phyloP scores from a whole-genome alignment of 805 yeast genomes.

The Maudiozyma serrabonitensis region DNA sequence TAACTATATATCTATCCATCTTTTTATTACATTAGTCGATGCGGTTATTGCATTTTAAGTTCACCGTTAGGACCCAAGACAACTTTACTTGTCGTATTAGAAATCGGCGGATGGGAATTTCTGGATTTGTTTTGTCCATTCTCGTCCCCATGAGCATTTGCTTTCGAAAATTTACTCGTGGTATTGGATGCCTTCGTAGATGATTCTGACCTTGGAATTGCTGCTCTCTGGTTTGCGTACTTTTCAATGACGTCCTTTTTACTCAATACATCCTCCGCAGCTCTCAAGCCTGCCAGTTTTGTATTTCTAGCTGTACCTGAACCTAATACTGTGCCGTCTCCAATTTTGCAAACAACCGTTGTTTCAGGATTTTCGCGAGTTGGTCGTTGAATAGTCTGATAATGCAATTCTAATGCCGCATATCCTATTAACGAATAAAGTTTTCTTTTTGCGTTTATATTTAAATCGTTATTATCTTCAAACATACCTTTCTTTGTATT shows the following conservation, averaged over 20 bases:
- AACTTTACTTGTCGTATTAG: neutral
- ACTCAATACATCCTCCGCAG: slow-evolving; percentile 72
- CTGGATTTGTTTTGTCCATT: neutral
- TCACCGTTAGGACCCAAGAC: neutral
- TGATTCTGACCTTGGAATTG: slow-evolving; percentile 36
- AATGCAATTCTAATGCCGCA: slow-evolving; percentile 54
- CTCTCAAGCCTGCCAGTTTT: slow-evolving; percentile 72
- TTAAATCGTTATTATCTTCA: slow-evolving; percentile 32
- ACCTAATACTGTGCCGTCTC: slow-evolving; percentile 55
- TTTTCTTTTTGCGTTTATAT: slow-evolving; percentile 64
- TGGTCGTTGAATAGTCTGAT: slow-evolving; percentile 35
- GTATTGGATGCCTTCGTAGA: slow-evolving; percentile 9
- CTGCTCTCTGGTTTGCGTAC: slow-evolving; percentile 48
- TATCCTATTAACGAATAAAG: slow-evolving; percentile 74
- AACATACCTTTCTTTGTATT: slow-evolving; percentile 14
- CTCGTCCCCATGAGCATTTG: neutral
- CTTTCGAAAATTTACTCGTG: neutral
- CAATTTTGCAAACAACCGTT: slow-evolving; percentile 57
- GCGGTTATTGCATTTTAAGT: neutral
- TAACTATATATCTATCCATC: neutral
- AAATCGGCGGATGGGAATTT: neutral
- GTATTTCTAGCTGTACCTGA: slow-evolving; percentile 58
- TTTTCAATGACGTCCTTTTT: slow-evolving; percentile 53
- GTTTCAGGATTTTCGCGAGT: slow-evolving; percentile 34
- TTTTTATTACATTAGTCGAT: neutral